phyloP scores from a whole-genome alignment of 192 early-diverging fungal species.

The Rhizophagus clarus region DNA sequence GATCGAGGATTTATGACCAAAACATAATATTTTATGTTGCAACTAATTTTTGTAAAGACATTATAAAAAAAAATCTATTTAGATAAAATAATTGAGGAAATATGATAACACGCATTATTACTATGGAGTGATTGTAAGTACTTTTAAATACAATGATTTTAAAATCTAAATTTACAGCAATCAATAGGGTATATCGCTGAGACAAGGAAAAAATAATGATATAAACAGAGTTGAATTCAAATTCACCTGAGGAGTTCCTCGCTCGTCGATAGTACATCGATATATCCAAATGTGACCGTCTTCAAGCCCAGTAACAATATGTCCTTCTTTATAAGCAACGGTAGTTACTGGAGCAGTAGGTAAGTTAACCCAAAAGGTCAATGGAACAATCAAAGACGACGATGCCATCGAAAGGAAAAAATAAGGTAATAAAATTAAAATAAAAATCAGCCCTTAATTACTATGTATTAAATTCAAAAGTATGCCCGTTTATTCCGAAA shows the following conservation, averaged over 20 bases:
- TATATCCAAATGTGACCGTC: constrained; percentile 61
- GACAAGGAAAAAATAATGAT: not conserved
- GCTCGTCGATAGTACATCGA: constrained; percentile 17
- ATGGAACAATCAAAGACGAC: constrained; percentile 49
- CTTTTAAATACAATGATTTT: too few species aligned
- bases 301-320: constrained; percentile 53
- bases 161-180: too few species aligned
- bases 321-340: constrained; percentile 37
- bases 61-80: not conserved
- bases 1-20: constrained; percentile 54
- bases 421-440: not conserved
- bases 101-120: too few species aligned
- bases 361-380: constrained; percentile 50
- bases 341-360: constrained; percentile 43
- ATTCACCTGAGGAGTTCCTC: not conserved
- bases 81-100: not conserved
- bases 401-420: constrained; percentile 43
- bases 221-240: not conserved
- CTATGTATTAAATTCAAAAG: too few species aligned
- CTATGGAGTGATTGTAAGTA: too few species aligned
- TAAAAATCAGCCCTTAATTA: too few species aligned
- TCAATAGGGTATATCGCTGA: not conserved
- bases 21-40: constrained; percentile 45
- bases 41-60: constrained; percentile 33
- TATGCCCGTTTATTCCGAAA: not conserved